These are phyloP conservation scores for Cladophialophora yegresii DNA, from an alignment of 2,329 filamentous ascomycete genomes.

Conservation along the genomic window DNA sequence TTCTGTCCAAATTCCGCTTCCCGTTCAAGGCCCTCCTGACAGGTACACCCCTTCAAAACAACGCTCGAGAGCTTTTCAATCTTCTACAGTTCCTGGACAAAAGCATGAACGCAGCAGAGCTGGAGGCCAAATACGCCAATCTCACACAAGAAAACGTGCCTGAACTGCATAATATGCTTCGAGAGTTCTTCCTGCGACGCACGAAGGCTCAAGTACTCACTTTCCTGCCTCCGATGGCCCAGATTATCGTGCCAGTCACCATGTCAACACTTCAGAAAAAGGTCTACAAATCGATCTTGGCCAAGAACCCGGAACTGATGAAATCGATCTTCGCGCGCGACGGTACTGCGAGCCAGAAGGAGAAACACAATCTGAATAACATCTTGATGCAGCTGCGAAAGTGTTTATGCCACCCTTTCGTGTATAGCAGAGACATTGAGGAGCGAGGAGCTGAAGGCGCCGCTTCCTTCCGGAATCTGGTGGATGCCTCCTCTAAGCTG, in stretches of 20 bases:
- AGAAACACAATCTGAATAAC: constrained; percentile 83
- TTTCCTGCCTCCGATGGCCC: constrained; percentile 88
- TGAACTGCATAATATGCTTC: constrained; percentile 78
- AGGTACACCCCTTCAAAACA: constrained; percentile 78
- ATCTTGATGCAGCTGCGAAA: constrained; percentile 94
- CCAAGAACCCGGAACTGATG: constrained; percentile 86
- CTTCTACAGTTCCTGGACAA: constrained; percentile 91
- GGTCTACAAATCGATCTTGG: constrained; percentile 88
- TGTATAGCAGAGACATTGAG: constrained; percentile 88
- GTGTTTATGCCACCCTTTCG: constrained; percentile 92
- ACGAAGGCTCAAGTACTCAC: constrained; percentile 90
- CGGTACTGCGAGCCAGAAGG: constrained; percentile 62
- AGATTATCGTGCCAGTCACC: constrained; percentile 93
- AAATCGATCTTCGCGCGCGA: constrained; percentile 75
- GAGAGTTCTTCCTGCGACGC: constrained; percentile 69
- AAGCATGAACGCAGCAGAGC: constrained; percentile 64
- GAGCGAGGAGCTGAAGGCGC: constrained; percentile 66
- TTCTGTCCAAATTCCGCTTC: constrained; percentile 70
- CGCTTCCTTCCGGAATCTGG: constrained; percentile 73
- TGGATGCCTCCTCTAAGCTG: constrained; percentile 90
- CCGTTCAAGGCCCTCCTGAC: constrained; percentile 86
- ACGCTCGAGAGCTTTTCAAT: constrained; percentile 91
- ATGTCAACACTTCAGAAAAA: constrained; percentile 95
- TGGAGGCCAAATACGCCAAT: constrained; percentile 76
- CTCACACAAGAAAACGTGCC: constrained; percentile 80